Evolutionary conservation across 2,329 filamentous ascomycete genomes (phyloP), one percentile per base, ranked within the genome.

Genomic region (Ascocoryne sarcoides): DNA sequence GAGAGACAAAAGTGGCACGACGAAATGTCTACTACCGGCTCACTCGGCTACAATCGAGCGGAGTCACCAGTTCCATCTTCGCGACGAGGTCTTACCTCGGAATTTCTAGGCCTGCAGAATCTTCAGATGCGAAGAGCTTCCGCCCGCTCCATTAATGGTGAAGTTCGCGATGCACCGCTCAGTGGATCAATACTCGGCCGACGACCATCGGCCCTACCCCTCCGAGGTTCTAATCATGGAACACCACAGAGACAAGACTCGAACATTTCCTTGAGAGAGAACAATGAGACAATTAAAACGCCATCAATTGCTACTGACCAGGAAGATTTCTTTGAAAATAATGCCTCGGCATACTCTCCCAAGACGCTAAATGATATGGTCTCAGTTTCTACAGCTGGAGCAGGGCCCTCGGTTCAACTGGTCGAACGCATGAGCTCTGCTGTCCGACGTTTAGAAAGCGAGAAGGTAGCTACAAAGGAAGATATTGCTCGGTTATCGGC

Each of bases 341-440:
- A 70, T 17, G 73, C 76, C 36, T 69, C 65, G 12, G 65, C 69
- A 2, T 72, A 71, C 1, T 82, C 78, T 3, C 80, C 80, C 1
- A 79, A 81, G 43, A 77, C 82, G 5, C 74, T 84, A 44, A 83
- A 88, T 51, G 89, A 95, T 55, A 83, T 94, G 67, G 75, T 92
- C 20, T 93, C 86, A 2, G 84, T 86, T 5, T 94, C 88, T 1
- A 95, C 90, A 0, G 83, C 87, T 7, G 90, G 82, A 0, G 89
- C 90, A 0, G 92, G 92, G 0, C 92, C 92, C 0, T 90, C 84
- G 0, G 90, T 98, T 1, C 90, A 96, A 63, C 75, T 98, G 1
- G 89, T 98, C 12, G 92, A 96, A 64, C 78, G 90, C 39, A 94
- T 98, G 86, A 93, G 85, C 56, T 86, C 89, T 2, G 86, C 88